Evolutionary conservation across 1,284 basidiomycete genomes (phyloP).

Genomic region (Ceratobasidium sp.): DNA sequence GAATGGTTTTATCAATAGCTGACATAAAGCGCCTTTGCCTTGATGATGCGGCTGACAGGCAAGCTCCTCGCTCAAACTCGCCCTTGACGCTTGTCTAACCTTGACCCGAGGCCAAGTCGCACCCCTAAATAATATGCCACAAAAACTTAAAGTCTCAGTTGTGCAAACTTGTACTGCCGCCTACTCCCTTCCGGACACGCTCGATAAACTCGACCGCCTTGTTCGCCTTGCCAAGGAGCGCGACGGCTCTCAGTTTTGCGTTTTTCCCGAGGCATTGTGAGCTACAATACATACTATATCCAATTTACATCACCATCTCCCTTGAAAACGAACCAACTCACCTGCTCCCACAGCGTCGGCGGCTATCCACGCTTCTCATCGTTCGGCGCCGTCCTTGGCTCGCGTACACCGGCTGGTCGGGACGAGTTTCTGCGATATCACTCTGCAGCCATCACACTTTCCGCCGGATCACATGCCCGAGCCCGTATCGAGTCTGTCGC

Average conservation of each 20-base stretch:
- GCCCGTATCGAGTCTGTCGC: slow-evolving; percentile 61
- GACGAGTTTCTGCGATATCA: slow-evolving; percentile 68
- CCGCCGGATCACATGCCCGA: slow-evolving; percentile 58
- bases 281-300: slow-evolving; percentile 49
- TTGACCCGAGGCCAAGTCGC: not conserved
- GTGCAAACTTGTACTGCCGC: slow-evolving; percentile 63
- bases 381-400: slow-evolving; percentile 66
- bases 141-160: slow-evolving; percentile 56
- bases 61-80: not conserved
- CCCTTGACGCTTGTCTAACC: not conserved
- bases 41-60: not conserved
- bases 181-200: slow-evolving; percentile 61
- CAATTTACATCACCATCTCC: slow-evolving; percentile 45
- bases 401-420: slow-evolving; percentile 61
- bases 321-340: slow-evolving; percentile 46
- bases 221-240: slow-evolving; percentile 60
- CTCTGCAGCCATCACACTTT: slow-evolving; percentile 62
- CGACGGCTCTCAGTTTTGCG: slow-evolving; percentile 63
- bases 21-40: not conserved
- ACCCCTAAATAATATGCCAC: slow-evolving; percentile 11
- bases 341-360: slow-evolving; percentile 59
- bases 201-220: slow-evolving; percentile 64
- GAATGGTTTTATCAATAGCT: not conserved
- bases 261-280: slow-evolving; percentile 78
- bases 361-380: slow-evolving; percentile 70